Evolutionary conservation across 23 red algal species (phyloP).

Genomic region (Cyanidioschyzon merolae): DNA sequence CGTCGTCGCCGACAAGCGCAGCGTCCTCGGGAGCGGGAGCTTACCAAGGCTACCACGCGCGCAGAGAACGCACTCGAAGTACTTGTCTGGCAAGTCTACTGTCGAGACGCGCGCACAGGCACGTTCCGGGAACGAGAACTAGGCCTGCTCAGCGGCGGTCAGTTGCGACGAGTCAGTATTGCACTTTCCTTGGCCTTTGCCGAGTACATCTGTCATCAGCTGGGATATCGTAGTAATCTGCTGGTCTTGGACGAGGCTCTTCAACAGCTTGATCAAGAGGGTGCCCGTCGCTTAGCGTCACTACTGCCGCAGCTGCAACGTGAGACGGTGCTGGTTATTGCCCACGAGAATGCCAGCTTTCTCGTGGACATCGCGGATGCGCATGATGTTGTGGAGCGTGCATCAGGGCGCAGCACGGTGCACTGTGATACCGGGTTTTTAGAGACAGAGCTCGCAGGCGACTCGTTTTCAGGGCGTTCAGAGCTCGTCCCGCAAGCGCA

Average conservation of each 20-base stretch:
- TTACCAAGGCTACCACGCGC: not conserved
- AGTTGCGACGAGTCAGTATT: slow-evolving; percentile 45
- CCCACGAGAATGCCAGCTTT: slow-evolving; percentile 45
- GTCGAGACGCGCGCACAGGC: not conserved
- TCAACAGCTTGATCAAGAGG: slow-evolving; percentile 55
- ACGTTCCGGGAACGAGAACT: slow-evolving; percentile 26
- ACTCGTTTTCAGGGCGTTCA: no score
- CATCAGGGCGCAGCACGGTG: not conserved
- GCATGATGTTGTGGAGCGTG: slow-evolving; percentile 12
- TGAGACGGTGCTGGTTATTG: slow-evolving; percentile 53
- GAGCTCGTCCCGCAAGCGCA: no score
- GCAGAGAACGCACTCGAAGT: slow-evolving; percentile 18
- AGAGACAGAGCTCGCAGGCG: not conserved
- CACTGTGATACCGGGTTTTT: not conserved
- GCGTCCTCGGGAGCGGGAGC: not conserved
- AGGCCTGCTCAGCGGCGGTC: slow-evolving; percentile 51
- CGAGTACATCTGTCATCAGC: slow-evolving; percentile 37
- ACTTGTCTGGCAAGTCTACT: slow-evolving; percentile 41
- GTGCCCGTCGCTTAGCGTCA: slow-evolving; percentile 22
- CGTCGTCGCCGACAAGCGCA: not conserved
- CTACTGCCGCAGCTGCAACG: slow-evolving; percentile 35
- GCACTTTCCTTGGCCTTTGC: slow-evolving; percentile 54
- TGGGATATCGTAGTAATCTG: slow-evolving; percentile 45
- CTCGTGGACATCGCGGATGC: slow-evolving; percentile 37
- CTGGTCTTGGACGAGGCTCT: slow-evolving; percentile 75